phyloP scores from a whole-genome alignment of 2,329 filamentous ascomycete genomes.

The Xylariales sp. region DNA sequence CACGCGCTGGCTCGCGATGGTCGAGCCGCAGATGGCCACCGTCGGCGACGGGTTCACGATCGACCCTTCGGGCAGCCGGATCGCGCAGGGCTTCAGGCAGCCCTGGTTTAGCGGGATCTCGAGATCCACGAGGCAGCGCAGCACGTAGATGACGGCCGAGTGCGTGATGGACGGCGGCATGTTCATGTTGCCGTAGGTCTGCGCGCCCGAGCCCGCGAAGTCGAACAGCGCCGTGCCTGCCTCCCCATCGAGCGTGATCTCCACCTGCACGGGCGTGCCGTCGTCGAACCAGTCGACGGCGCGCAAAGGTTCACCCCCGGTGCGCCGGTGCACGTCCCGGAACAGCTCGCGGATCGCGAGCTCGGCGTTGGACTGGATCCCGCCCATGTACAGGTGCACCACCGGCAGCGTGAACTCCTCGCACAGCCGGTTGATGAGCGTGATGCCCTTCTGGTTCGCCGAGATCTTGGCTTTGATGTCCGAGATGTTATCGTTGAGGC shows the following conservation, averaged over 20 bases:
- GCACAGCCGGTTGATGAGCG: conserved; percentile 27
- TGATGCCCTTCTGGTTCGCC: conserved; percentile 35
- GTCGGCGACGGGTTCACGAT: conserved; percentile 25
- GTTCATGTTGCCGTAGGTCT: conserved; percentile 25
- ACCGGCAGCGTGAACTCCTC: conserved; percentile 25
- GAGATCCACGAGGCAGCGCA: conserved; percentile 62
- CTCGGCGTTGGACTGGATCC: conserved; percentile 35
- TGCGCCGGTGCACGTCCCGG: conserved; percentile 59
- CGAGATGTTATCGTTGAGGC: conserved; percentile 35
- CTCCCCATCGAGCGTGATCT: conserved; percentile 53
- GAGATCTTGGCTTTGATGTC: conserved; percentile 39
- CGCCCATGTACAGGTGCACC: conserved; percentile 34
- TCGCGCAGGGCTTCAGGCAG: conserved; percentile 42
- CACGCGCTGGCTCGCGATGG: conserved; percentile 16
- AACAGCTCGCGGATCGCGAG: conserved; percentile 24
- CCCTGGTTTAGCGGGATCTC: conserved; percentile 76
- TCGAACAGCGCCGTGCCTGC: conserved; percentile 66
- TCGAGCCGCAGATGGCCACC: conserved; percentile 18
- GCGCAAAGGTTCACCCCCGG: conserved; percentile 61
- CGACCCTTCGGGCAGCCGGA: conserved; percentile 20
- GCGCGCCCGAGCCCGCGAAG: conserved; percentile 48
- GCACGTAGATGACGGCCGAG: conserved; percentile 23
- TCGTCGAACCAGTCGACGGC: conserved; percentile 75
- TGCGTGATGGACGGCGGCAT: conserved; percentile 25
- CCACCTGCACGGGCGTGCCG: conserved; percentile 20